Evolutionary conservation across 1,284 basidiomycete genomes (phyloP), one percentile per base, ranked within the genome.

Genomic region (Malassezia pachydermatis): DNA sequence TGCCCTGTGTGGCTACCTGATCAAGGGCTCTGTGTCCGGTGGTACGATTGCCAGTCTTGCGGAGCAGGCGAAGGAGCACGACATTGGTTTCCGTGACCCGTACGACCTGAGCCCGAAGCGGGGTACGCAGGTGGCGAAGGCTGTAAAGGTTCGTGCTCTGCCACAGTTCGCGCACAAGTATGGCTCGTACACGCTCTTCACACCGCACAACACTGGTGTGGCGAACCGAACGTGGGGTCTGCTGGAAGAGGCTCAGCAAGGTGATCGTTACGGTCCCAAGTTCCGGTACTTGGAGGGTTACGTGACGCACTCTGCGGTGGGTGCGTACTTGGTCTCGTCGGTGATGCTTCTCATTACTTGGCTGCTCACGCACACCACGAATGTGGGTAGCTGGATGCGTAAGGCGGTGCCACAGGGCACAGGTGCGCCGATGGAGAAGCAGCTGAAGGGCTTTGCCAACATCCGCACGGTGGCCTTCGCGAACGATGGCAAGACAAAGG

Each of bases 191-290:
- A 85, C 78, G 69, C 61, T 81, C 35, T 85, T 89, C 80, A 72
- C 75, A 11, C 54, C 74, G 1, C 63, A 76, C 38, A 86, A 92
- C 66, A 75, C 76, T 27, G 74, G 80, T 16, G 73, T 87, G 25
- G 84, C 88, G 29, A 81, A 86, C 57, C 80, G 88, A 46, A 81
- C 85, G 19, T 85, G 81, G 76, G 85, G 81, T 10, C 75, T 90
- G 24, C 76, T 81, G 41, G 78, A 83, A 51, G 57, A 59, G 23
- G 58, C 75, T 28, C 22, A 40, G 17, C 44, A 43, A 16, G 43
- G 58, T 55, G 48, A 47, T 38, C 46, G 54, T 43, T 54, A 58
- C 53, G 46, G 56, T 62, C 1, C 59, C 75, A 16, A 85, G 3
- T 86, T 88, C 74, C 74, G 74, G 25, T 89, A 89, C 67, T 78